Conservation (phyloP, 768 basidiomycete genomes). For the Leccinum longicurvipes region DNA sequence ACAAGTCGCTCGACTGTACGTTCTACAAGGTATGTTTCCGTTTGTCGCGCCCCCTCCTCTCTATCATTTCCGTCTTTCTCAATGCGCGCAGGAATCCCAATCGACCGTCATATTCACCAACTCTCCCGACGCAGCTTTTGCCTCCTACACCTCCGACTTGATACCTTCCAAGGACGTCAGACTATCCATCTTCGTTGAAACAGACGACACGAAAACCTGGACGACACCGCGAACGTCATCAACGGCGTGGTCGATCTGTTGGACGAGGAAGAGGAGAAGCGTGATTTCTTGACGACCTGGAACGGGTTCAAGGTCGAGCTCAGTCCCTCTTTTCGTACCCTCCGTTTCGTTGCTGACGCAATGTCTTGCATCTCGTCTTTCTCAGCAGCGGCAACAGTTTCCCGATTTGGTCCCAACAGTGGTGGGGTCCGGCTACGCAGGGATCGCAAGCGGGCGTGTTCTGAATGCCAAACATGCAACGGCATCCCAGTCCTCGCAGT, state of each 20-base stretch:
- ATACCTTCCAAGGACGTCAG: constrained; percentile 68
- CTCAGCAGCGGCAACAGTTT: constrained; percentile 80
- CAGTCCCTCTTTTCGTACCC: neutral
- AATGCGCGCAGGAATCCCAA: constrained; percentile 59
- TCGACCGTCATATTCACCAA: constrained; percentile 72
- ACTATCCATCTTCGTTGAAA: constrained; percentile 83
- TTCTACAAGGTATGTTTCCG: constrained; percentile 86
- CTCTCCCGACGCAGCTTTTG: constrained; percentile 58
- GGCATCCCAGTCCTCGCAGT: constrained; percentile 50
- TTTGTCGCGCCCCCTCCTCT: too few species aligned
- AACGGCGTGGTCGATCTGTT: constrained; percentile 73
- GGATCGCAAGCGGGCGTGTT: constrained; percentile 76
- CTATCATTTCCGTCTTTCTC: neutral
- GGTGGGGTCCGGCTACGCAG: constrained; percentile 66
- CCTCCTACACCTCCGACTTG: constrained; percentile 50
- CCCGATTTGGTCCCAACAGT: constrained; percentile 66
- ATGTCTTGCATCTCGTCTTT: too few species aligned
- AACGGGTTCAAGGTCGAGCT: constrained; percentile 85
- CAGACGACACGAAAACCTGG: constrained; percentile 73
- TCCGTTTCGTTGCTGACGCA: neutral
- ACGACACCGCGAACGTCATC: constrained; percentile 71
- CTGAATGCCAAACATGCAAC: constrained; percentile 81
- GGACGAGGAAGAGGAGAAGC: constrained; percentile 82
- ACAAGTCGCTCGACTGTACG: constrained; percentile 91
- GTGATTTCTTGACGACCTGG: constrained; percentile 71